These are phyloP conservation scores for Exserohilum turcica DNA, from an alignment of 2,329 filamentous ascomycete genomes.

Conservation along the genomic window DNA sequence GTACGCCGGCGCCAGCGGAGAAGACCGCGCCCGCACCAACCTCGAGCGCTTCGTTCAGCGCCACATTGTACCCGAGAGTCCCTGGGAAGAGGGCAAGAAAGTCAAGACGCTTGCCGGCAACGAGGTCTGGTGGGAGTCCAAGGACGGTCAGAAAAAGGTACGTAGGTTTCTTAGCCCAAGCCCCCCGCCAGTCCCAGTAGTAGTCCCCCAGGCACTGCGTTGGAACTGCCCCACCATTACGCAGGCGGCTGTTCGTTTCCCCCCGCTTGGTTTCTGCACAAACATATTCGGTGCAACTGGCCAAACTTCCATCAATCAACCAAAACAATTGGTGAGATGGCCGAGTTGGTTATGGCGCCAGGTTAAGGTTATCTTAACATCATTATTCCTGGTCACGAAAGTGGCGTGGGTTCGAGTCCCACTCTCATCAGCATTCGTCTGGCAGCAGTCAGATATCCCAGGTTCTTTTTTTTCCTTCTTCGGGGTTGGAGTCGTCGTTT, in stretches of 20 bases:
- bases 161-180: conserved; percentile 43
- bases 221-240: conserved; percentile 6
- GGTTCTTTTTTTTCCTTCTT: conserved; percentile 30
- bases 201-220: background rate
- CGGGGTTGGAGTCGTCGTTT: too few species aligned
- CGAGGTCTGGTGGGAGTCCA: conserved; percentile 82
- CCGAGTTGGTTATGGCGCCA: conserved; percentile 43
- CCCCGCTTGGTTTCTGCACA: background rate
- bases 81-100: conserved; percentile 74
- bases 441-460: conserved; percentile 24
- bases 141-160: conserved; percentile 69
- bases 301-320: conserved; percentile 16
- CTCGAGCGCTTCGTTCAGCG: conserved; percentile 81
- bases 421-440: conserved; percentile 48
- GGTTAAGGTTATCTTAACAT: conserved; percentile 36
- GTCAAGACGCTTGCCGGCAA: conserved; percentile 69
- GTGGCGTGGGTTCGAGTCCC: conserved; percentile 50
- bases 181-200: conserved; percentile 5
- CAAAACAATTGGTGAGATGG: conserved; percentile 17
- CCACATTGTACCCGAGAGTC: conserved; percentile 76
- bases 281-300: conserved; percentile 3
- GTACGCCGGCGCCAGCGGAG: conserved; percentile 76
- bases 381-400: conserved; percentile 46
- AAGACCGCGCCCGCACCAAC: conserved; percentile 77
- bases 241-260: conserved; percentile 4